Evolutionary conservation across 2,329 filamentous ascomycete species (phyloP).

Genomic region (Emydomyces testavorans): DNA sequence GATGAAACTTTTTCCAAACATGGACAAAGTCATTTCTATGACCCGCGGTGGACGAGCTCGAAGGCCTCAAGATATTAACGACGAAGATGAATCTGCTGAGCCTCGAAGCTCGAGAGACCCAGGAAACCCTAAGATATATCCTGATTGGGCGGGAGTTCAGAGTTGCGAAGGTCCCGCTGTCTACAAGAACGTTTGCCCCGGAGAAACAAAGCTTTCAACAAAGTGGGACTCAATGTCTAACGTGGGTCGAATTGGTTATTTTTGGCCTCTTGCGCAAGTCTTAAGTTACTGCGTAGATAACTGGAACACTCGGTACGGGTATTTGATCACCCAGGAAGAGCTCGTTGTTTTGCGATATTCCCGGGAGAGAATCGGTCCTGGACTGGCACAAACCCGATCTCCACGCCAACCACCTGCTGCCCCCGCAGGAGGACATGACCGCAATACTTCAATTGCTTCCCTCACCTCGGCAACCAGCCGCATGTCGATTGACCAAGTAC

Average conservation of each 20-base stretch:
- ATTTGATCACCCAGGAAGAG: conserved; percentile 12
- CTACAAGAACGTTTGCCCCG: conserved; percentile 3
- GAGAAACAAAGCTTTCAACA: conserved; percentile 10
- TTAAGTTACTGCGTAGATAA: not conserved
- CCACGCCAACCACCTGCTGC: not conserved
- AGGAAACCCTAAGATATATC: no score
- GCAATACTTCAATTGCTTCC: not conserved
- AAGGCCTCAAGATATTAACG: no score
- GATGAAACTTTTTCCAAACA: not conserved
- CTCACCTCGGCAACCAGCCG: not conserved
- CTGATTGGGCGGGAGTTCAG: conserved; percentile 7
- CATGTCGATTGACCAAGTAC: conserved; percentile 2
- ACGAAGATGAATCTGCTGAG: no score
- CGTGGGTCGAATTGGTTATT: not conserved
- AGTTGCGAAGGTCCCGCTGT: not conserved
- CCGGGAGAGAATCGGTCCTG: conserved; percentile 2
- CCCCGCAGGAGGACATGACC: not conserved
- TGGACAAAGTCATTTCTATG: conserved; percentile 6
- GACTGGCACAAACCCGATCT: conserved; percentile 4
- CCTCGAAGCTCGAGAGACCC: no score
- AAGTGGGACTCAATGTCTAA: not conserved
- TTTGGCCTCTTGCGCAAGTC: conserved; percentile 8
- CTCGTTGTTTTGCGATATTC: conserved; percentile 10
- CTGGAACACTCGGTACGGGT: conserved; percentile 11
- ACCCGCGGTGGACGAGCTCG: conserved; percentile 6